Conservation (phyloP, 1,284 basidiomycete species). For the Heterobasidion occidentale region DNA sequence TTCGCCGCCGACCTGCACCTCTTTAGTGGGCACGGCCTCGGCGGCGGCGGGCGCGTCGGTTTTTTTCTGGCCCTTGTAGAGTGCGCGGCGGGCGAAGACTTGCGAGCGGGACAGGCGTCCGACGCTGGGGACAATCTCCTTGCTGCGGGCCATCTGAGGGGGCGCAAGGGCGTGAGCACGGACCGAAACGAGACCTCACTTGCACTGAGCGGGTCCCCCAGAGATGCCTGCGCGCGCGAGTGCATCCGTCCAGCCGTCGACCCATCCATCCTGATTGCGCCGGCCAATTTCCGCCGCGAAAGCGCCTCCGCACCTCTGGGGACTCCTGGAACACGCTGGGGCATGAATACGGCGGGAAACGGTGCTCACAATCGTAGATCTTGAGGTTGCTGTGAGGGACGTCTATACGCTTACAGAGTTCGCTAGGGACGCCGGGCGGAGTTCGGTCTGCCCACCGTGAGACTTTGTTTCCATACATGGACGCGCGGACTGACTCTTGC, state of each 20-base stretch:
- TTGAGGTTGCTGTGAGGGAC: constrained; percentile 43
- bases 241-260: constrained; percentile 14
- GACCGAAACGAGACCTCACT: constrained; percentile 10
- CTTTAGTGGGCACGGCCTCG: constrained; percentile 55
- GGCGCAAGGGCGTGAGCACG: constrained; percentile 16
- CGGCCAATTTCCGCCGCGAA: constrained; percentile 2
- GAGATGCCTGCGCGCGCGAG: constrained; percentile 25
- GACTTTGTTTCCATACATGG: background rate
- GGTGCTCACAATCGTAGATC: constrained; percentile 18
- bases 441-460: background rate
- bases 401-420: constrained; percentile 21
- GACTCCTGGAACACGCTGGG: background rate
- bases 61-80: constrained; percentile 78
- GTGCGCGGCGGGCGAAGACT: constrained; percentile 75
- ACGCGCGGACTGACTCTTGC: background rate
- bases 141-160: constrained; percentile 85
- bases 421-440: constrained; percentile 2
- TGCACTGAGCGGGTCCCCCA: constrained; percentile 23
- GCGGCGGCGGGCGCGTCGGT: constrained; percentile 56
- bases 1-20: constrained; percentile 82
- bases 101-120: constrained; percentile 81
- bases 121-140: constrained; percentile 78
- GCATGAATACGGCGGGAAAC: background rate
- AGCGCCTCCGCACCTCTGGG: background rate
- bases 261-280: constrained; percentile 9